A percentile compares a stretch with the other conserved stretches of the same genome.
Conservation (phyloP, 257 asterid genomes). For the Gentiana straminea region DNA sequence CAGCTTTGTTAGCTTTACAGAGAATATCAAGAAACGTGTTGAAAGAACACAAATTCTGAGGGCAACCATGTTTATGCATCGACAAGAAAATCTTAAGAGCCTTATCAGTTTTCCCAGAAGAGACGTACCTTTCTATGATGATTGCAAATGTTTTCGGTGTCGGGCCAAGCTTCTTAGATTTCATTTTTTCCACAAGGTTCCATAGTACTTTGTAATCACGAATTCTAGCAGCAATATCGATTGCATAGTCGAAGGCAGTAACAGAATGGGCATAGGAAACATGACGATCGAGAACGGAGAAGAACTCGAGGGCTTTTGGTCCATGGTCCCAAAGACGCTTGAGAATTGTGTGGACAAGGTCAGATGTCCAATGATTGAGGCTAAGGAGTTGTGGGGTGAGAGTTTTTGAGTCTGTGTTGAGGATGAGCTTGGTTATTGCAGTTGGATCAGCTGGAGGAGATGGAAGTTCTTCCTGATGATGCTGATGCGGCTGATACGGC, state of each 20-base stretch:
- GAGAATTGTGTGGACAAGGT: constrained; percentile 52
- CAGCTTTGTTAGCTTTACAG: constrained; percentile 70
- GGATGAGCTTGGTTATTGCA: constrained; percentile 35
- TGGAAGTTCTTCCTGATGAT: constrained; percentile 1
- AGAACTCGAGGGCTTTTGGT: constrained; percentile 84
- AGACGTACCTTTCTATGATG: constrained; percentile 64
- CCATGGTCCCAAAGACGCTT: constrained; percentile 95
- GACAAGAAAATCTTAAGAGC: constrained; percentile 70
- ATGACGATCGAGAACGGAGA: constrained; percentile 44
- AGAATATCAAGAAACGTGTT: constrained; percentile 69
- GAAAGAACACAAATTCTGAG: constrained; percentile 67
- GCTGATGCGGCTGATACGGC: background rate
- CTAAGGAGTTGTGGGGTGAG: constrained; percentile 29
- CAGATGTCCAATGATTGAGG: constrained; percentile 46
- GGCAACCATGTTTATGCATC: constrained; percentile 87
- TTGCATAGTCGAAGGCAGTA: constrained; percentile 53
- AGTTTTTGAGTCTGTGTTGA: constrained; percentile 29
- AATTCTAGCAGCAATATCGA: constrained; percentile 70
- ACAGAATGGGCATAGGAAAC: constrained; percentile 54
- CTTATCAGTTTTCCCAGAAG: constrained; percentile 80
- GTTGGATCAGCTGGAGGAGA: constrained; percentile 25
- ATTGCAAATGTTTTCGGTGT: constrained; percentile 69
- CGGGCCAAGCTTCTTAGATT: constrained; percentile 56
- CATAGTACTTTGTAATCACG: constrained; percentile 62
- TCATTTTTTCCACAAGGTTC: constrained; percentile 58